These are phyloP conservation scores for Rhamnella rubrinervis DNA, from an alignment of 331 rosid species.

Conservation along the genomic window DNA sequence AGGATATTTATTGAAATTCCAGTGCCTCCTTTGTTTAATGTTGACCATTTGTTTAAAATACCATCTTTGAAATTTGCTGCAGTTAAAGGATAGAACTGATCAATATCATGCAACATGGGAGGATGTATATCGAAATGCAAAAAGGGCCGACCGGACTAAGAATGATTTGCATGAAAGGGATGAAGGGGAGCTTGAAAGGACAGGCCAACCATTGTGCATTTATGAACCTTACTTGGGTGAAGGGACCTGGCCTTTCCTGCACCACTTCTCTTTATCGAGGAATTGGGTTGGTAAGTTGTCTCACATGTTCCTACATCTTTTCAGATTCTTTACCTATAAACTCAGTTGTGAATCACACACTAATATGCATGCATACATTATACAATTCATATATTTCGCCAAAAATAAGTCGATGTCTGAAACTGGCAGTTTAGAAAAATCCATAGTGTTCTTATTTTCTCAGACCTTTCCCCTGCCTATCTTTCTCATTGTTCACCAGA, in stretches of 20 bases:
- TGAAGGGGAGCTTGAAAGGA: conserved; percentile 92
- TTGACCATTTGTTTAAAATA: conserved; percentile 6
- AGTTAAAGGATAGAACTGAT: conserved; percentile 85
- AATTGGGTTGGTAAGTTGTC: conserved; percentile 75
- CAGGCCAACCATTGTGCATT: conserved; percentile 88
- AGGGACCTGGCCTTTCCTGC: conserved; percentile 96
- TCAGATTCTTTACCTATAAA: background rate
- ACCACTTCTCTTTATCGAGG: conserved; percentile 85
- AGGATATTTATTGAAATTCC: background rate
- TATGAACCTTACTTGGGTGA: conserved; percentile 94
- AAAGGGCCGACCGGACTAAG: conserved; percentile 72
- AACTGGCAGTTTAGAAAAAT: too few relatives aligned
- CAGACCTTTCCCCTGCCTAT: too few relatives aligned
- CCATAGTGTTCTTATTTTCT: too few relatives aligned
- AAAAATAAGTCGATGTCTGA: too few relatives aligned
- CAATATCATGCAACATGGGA: conserved; percentile 93
- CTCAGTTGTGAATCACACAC: background rate
- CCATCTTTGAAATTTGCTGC: conserved; percentile 32
- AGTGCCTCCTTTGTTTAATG: background rate
- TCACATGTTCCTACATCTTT: background rate
- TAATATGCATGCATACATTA: background rate
- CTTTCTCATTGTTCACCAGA: too few relatives aligned
- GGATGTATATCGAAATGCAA: conserved; percentile 81
- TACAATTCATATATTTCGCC: too few relatives aligned
- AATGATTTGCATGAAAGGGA: conserved; percentile 96